These are phyloP conservation scores for Penicillium sp. DNA, from an alignment of 2,329 filamentous ascomycete species.

Conservation along the genomic window DNA sequence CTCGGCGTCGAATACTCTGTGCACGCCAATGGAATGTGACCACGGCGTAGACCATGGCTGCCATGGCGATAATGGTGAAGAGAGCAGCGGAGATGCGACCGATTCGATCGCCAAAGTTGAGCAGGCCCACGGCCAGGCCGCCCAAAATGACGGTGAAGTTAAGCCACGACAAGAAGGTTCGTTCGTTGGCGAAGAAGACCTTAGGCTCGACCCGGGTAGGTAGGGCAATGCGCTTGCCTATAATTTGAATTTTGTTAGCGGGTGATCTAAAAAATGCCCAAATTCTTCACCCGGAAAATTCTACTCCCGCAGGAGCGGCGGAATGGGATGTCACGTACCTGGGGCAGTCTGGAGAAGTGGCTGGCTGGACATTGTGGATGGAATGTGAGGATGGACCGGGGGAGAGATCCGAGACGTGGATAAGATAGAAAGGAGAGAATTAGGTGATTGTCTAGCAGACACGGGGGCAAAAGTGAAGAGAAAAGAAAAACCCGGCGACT, in stretches of 20 bases:
- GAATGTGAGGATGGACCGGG: neutral
- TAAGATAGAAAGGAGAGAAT: neutral
- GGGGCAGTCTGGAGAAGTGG: conserved; percentile 91
- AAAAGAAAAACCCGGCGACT: too few species aligned
- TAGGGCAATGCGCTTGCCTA: conserved; percentile 96
- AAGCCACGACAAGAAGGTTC: conserved; percentile 98
- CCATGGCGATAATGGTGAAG: conserved; percentile 91
- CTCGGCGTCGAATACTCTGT: conserved; percentile 81
- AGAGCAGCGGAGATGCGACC: conserved; percentile 90
- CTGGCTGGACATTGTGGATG: conserved; percentile 81
- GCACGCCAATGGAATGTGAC: conserved; percentile 97
- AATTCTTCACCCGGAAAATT: neutral
- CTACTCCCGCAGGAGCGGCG: conserved; percentile 1
- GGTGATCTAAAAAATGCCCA: neutral
- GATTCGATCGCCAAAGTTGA: conserved; percentile 94
- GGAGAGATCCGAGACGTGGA: neutral
- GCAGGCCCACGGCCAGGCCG: conserved; percentile 88
- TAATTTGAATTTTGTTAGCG: conserved; percentile 6
- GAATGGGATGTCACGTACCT: conserved; percentile 51
- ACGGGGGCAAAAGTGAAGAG: too few species aligned
- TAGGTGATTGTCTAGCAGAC: too few species aligned
- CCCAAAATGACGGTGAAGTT: conserved; percentile 99
- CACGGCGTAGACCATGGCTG: conserved; percentile 90
- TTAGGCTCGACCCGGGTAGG: conserved; percentile 98
- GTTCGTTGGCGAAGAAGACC: conserved; percentile 99